Evolutionary conservation across 1,284 basidiomycete species (phyloP).

Genomic region (Termitomyces sp.): DNA sequence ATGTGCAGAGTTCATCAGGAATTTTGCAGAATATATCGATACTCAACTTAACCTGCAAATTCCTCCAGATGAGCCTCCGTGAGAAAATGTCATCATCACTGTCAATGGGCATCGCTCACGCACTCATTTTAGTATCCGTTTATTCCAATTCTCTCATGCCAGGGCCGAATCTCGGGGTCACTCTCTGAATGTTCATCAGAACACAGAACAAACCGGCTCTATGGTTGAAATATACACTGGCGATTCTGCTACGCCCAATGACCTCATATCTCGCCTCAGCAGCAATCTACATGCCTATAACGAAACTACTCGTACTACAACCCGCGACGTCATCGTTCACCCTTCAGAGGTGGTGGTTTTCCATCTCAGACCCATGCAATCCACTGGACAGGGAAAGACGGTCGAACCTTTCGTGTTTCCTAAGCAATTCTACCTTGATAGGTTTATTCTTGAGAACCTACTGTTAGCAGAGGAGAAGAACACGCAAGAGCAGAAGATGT

Average conservation of each 20-base stretch:
- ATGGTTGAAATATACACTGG: slow-evolving; percentile 34
- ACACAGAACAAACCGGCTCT: slow-evolving; percentile 20
- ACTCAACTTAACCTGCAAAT: slow-evolving; percentile 27
- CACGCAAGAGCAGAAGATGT: slow-evolving; percentile 39
- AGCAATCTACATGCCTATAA: slow-evolving; percentile 37
- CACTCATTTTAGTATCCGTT: slow-evolving; percentile 17
- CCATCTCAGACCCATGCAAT: slow-evolving; percentile 34
- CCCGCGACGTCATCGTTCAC: slow-evolving; percentile 52
- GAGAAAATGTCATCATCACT: not conserved
- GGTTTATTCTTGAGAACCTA: slow-evolving; percentile 58
- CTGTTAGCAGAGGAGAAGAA: slow-evolving; percentile 46
- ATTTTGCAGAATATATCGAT: slow-evolving; percentile 28
- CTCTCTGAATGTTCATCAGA: slow-evolving; percentile 19
- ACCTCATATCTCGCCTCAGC: slow-evolving; percentile 56
- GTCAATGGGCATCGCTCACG: not conserved
- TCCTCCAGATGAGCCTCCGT: slow-evolving; percentile 26
- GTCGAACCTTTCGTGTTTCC: slow-evolving; percentile 56
- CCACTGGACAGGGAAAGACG: slow-evolving; percentile 25
- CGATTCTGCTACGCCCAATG: slow-evolving; percentile 35
- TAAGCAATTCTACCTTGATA: slow-evolving; percentile 61
- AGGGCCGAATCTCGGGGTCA: slow-evolving; percentile 23
- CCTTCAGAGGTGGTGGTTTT: slow-evolving; percentile 62
- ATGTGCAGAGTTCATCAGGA: slow-evolving; percentile 29
- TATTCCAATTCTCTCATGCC: slow-evolving; percentile 34
- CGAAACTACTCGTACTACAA: slow-evolving; percentile 21